Evolutionary conservation across 2,329 filamentous ascomycete species (phyloP).

Genomic region (Sclerotinia spermophila): DNA sequence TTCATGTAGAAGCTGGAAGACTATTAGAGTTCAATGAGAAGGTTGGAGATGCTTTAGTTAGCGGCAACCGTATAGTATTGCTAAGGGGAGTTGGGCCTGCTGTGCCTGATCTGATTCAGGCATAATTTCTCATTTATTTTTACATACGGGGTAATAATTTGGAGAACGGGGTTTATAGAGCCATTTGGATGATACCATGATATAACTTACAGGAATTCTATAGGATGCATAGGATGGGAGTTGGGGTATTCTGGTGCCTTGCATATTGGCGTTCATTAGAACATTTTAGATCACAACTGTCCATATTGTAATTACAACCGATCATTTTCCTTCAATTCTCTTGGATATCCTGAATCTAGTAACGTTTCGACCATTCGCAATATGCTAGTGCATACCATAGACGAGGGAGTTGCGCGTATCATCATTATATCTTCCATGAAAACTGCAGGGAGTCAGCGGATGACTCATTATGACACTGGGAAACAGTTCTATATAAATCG

Average conservation of each 20-base stretch:
- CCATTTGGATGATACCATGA: slow-evolving; percentile 17
- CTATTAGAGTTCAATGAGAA: slow-evolving; percentile 86
- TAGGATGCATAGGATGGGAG: slow-evolving; percentile 8
- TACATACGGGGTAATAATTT: slow-evolving; percentile 2
- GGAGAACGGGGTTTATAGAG: not conserved
- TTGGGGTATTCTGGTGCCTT: not conserved
- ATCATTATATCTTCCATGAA: not conserved
- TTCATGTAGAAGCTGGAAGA: slow-evolving; percentile 86
- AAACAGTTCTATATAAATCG: not conserved
- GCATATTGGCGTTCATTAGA: not conserved
- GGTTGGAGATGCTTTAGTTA: slow-evolving; percentile 67
- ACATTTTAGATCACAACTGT: not conserved
- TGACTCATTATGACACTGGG: not conserved
- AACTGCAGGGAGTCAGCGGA: not conserved
- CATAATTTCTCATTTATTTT: slow-evolving; percentile 16
- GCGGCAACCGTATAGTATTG: slow-evolving; percentile 86
- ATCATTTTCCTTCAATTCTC: not conserved
- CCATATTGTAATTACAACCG: not conserved
- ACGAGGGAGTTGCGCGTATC: not conserved
- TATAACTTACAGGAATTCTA: slow-evolving; percentile 1
- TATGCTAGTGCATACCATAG: not conserved
- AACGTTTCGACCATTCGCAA: not conserved
- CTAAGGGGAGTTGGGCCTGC: slow-evolving; percentile 80
- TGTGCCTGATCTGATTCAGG: slow-evolving; percentile 64
- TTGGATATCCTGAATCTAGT: not conserved